Percentiles rank a stretch among this genome's conserved stretches.
Conservation (phyloP, 139 green algal species). For the Edaphochlamys debaryana region DNA sequence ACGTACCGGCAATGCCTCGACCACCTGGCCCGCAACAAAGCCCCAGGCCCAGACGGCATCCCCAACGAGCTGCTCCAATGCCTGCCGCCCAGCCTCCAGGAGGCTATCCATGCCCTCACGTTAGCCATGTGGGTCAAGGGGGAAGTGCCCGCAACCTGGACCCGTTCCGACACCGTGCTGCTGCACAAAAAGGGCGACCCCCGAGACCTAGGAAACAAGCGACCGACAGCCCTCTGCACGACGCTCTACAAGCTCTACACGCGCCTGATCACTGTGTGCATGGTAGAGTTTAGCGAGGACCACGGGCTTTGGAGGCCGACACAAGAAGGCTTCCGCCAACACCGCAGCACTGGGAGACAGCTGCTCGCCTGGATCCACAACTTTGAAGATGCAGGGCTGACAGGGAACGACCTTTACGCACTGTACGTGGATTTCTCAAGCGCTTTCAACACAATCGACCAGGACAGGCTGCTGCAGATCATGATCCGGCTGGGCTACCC, state of each 20-base stretch:
- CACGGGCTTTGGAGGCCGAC: not conserved
- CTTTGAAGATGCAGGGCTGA: not conserved
- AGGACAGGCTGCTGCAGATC: not conserved
- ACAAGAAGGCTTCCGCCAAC: not conserved
- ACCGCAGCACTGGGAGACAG: not conserved
- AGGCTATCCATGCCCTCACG: not conserved
- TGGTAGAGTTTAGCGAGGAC: not conserved
- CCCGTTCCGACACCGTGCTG: conserved; percentile 45
- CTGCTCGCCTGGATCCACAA: not conserved
- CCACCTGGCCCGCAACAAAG: not conserved
- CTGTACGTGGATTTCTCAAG: conserved; percentile 3
- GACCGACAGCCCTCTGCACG: conserved; percentile 32
- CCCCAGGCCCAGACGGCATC: not conserved
- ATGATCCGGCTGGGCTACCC: not conserved
- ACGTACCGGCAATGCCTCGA: not conserved
- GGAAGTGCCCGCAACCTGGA: conserved; percentile 45
- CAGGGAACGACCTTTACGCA: not conserved
- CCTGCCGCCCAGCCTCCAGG: conserved; percentile 25
- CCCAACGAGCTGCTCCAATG: conserved; percentile 25
- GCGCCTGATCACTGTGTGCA: conserved; percentile 22
- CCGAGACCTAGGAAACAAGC: conserved; percentile 39
- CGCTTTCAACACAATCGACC: not conserved
- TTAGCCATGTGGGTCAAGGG: conserved; percentile 47
- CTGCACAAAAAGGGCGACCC: conserved; percentile 49
- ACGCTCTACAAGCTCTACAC: conserved; percentile 66